phyloP scores from a whole-genome alignment of 2,329 filamentous ascomycete species.

The Stachybotrys echinatus region DNA sequence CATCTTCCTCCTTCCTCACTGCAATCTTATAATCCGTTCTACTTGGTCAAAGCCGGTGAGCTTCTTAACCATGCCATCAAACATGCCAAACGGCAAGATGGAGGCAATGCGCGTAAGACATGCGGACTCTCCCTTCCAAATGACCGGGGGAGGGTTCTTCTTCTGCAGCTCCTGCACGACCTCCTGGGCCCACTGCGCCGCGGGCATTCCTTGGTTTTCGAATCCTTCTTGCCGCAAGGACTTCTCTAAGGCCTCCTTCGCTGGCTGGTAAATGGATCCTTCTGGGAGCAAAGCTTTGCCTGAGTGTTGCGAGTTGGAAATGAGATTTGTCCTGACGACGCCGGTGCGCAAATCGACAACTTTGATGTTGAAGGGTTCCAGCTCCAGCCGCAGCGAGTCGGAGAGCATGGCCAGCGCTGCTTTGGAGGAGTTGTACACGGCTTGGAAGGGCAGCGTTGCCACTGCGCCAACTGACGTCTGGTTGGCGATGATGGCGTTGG shows the following conservation, averaged over 20 bases:
- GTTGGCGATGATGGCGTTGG: conserved; percentile 10
- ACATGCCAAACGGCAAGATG: conserved; percentile 6
- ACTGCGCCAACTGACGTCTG: conserved; percentile 11
- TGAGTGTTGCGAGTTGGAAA: conserved; percentile 6
- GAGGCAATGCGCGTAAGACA: conserved; percentile 1
- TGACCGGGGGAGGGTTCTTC: conserved; percentile 7
- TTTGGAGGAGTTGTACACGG: conserved; percentile 20
- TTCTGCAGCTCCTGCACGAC: conserved; percentile 10
- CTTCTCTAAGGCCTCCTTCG: conserved; percentile 10
- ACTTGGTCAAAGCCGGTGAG: conserved; percentile 9
- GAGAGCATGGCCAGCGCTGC: conserved; percentile 16
- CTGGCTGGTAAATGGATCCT: conserved; percentile 11
- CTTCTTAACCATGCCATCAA: conserved; percentile 8
- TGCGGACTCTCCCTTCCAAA: conserved; percentile 8
- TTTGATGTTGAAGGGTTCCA: conserved; percentile 18
- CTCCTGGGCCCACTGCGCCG: conserved; percentile 8
- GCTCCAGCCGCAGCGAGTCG: conserved; percentile 17
- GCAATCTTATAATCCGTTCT: no score
- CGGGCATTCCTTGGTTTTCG: conserved; percentile 2
- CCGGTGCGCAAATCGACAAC: conserved; percentile 18
- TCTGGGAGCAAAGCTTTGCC: conserved; percentile 1
- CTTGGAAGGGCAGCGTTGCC: conserved; percentile 14
- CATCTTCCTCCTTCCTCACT: no score
- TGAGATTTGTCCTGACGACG: conserved; percentile 14
- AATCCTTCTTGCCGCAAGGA: conserved; percentile 5